These are phyloP conservation scores for Plantago major DNA, from an alignment of 257 asterid genomes.

Conservation along the genomic window DNA sequence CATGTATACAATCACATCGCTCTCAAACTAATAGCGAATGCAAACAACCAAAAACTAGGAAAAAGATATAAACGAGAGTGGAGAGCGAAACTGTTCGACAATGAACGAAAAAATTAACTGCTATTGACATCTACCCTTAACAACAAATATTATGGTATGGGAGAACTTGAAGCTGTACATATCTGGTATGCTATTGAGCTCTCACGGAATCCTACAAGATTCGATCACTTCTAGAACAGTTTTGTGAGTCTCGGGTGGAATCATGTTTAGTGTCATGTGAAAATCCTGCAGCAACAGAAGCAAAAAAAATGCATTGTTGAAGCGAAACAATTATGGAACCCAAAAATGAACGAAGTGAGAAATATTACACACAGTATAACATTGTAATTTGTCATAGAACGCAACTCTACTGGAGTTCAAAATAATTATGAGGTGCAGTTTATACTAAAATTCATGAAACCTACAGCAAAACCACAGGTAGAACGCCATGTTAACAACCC, in stretches of 20 bases:
- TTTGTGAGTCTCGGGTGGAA: conserved; percentile 65
- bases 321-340: not conserved
- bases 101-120: not conserved
- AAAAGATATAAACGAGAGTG: not conserved
- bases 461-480: not conserved
- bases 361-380: too few relatives aligned
- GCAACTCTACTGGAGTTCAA: not conserved
- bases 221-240: conserved; percentile 74
- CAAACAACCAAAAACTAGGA: conserved; percentile 12
- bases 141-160: conserved; percentile 1
- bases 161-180: conserved; percentile 14
- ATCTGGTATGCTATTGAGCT: conserved; percentile 8
- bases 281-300: conserved; percentile 45
- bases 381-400: not conserved
- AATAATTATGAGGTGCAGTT: not conserved
- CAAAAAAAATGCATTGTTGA: not conserved
- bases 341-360: too few relatives aligned
- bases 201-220: conserved; percentile 65
- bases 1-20: conserved; percentile 30
- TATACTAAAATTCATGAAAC: not conserved
- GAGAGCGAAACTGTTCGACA: conserved; percentile 1
- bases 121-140: not conserved
- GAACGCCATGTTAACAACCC: too few relatives aligned
- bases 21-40: conserved; percentile 12
- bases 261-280: conserved; percentile 68